Evolutionary conservation across 495 filamentous ascomycete species (phyloP).

Genomic region (Penicillium pulvis): DNA sequence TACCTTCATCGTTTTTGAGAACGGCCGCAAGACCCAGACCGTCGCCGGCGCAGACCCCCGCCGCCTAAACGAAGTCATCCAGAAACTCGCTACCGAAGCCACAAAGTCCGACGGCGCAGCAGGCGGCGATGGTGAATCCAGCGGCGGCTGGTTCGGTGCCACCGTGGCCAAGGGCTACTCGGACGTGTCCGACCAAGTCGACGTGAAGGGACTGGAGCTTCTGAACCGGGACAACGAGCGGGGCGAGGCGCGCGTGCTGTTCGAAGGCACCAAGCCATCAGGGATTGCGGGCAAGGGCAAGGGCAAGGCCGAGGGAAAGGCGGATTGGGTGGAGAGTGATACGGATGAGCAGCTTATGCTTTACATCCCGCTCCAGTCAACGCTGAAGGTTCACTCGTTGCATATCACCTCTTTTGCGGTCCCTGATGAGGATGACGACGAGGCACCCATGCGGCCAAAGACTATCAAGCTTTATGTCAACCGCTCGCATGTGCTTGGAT

Average conservation of each 20-base stretch:
- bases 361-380: constrained; percentile 86
- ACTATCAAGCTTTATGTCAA: constrained; percentile 85
- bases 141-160: constrained; percentile 68
- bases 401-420: constrained; percentile 84
- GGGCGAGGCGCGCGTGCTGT: constrained; percentile 69
- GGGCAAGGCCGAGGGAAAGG: constrained; percentile 44
- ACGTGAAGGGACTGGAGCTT: constrained; percentile 78
- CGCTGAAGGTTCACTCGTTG: constrained; percentile 86
- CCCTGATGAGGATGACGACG: constrained; percentile 62
- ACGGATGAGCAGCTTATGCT: constrained; percentile 98
- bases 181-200: constrained; percentile 81
- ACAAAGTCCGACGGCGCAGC: constrained; percentile 54
- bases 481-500: constrained; percentile 82
- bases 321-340: constrained; percentile 97
- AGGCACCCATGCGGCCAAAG: constrained; percentile 81
- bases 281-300: constrained; percentile 63
- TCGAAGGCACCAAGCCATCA: constrained; percentile 68
- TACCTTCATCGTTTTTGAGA: constrained; percentile 89
- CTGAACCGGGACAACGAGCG: constrained; percentile 77
- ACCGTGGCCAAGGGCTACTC: constrained; percentile 76
- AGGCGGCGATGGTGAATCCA: constrained; percentile 41
- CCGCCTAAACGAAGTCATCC: constrained; percentile 67
- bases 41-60: constrained; percentile 72
- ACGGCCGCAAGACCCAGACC: constrained; percentile 64
- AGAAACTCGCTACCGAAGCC: constrained; percentile 72